Conservation (phyloP, 2,329 filamentous ascomycete genomes). For the Alternaria atra region DNA sequence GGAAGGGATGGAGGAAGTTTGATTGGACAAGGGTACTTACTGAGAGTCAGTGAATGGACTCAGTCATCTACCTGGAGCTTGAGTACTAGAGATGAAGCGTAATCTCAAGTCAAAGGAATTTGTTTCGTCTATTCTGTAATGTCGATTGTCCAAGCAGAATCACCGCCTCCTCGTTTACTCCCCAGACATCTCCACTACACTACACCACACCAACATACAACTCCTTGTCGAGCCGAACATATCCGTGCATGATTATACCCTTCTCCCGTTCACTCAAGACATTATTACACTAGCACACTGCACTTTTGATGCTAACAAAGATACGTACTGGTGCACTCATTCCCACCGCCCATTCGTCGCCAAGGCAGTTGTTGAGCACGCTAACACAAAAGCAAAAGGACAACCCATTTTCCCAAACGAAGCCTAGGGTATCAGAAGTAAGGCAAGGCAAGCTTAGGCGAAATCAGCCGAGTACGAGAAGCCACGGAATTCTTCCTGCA, state of each 20-base stretch:
- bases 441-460: conserved; percentile 54
- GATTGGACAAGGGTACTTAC: conserved; percentile 80
- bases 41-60: conserved; percentile 49
- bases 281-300: conserved; percentile 5
- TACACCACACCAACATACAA: not conserved
- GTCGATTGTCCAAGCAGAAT: conserved; percentile 7
- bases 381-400: conserved; percentile 15
- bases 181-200: conserved; percentile 4
- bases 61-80: not conserved
- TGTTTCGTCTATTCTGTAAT: conserved; percentile 22
- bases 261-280: not conserved
- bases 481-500: conserved; percentile 99
- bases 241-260: conserved; percentile 7
- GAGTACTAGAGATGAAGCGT: not conserved
- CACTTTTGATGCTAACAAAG: conserved; percentile 11
- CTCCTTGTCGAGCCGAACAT: not conserved
- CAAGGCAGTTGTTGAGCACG: conserved; percentile 4
- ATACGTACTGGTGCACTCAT: not conserved
- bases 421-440: conserved; percentile 22
- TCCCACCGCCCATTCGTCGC: conserved; percentile 5
- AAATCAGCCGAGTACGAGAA: conserved; percentile 98
- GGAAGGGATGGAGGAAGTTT: conserved; percentile 87
- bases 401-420: conserved; percentile 17
- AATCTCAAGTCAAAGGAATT: not conserved
- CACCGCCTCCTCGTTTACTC: conserved; percentile 3